These are phyloP conservation scores for Cystofilobasidium bisporidii DNA, from an alignment of 768 basidiomycete genomes.

Conservation along the genomic window DNA sequence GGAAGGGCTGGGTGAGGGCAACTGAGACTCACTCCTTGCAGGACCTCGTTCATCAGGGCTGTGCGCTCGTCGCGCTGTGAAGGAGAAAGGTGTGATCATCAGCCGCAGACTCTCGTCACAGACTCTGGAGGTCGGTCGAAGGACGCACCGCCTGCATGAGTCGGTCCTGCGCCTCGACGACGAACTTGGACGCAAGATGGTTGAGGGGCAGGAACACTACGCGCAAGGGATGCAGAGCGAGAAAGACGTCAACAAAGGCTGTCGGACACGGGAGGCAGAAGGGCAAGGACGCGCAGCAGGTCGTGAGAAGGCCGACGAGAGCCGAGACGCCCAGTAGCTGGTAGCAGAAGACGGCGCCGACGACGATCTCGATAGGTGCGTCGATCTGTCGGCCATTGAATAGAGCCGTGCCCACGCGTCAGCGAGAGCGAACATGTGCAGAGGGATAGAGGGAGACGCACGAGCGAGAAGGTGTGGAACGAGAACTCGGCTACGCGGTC, in stretches of 20 bases:
- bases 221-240: not conserved
- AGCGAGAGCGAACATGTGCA: no score
- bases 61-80: conserved; percentile 75
- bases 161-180: conserved; percentile 67
- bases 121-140: no score
- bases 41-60: conserved; percentile 75
- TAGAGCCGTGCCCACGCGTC: no score
- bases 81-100: not conserved
- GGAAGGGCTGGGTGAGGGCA: no score
- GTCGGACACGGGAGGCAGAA: not conserved
- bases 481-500: conserved; percentile 78
- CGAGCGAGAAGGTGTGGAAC: conserved; percentile 14
- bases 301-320: conserved; percentile 67
- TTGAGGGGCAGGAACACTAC: conserved; percentile 58
- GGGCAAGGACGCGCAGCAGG: conserved; percentile 45
- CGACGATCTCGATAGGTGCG: conserved; percentile 55
- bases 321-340: conserved; percentile 51
- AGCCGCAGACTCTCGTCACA: no score
- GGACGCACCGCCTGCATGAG: conserved; percentile 60
- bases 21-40: conserved; percentile 26
- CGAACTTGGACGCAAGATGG: conserved; percentile 70
- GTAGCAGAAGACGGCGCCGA: conserved; percentile 21
- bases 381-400: conserved; percentile 65
- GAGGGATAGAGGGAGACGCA: no score
- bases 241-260: not conserved